Percentiles rank a stretch among this genome's conserved stretches.
phyloP scores from a whole-genome alignment of 2,329 filamentous ascomycete species.

The Arthrobotrys conoides region DNA sequence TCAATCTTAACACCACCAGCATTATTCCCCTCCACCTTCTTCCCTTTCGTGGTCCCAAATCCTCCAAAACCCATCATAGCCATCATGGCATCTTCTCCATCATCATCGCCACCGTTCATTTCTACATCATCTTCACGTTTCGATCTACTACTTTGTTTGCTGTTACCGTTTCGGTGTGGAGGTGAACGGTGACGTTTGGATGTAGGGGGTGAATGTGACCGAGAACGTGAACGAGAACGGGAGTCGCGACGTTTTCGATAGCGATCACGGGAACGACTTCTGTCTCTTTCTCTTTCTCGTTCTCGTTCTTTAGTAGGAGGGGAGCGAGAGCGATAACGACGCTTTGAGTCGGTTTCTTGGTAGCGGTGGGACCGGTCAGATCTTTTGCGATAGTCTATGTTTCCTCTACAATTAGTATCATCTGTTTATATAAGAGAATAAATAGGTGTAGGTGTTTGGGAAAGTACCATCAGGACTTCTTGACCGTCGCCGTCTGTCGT shows the following conservation, averaged over 20 bases:
- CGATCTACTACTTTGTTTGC: constrained; percentile 34
- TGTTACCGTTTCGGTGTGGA: constrained; percentile 4
- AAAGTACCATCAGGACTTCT: constrained; percentile 49
- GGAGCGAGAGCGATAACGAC: constrained; percentile 43
- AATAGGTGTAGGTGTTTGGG: background rate
- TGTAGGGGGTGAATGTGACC: constrained; percentile 20
- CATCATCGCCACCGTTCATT: constrained; percentile 71
- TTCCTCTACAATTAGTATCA: background rate
- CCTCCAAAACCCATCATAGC: constrained; percentile 90
- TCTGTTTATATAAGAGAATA: background rate
- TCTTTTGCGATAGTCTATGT: constrained; percentile 33
- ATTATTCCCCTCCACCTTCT: constrained; percentile 88
- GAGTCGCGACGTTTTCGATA: constrained; percentile 27
- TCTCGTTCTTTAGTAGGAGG: constrained; percentile 8
- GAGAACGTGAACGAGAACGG: constrained; percentile 31
- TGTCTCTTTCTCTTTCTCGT: constrained; percentile 1
- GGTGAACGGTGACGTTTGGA: constrained; percentile 31
- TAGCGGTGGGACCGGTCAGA: constrained; percentile 35
- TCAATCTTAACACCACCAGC: constrained; percentile 86
- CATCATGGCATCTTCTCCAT: constrained; percentile 81
- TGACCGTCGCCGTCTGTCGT: constrained; percentile 40
- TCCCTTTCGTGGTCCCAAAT: constrained; percentile 90
- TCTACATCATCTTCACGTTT: constrained; percentile 68
- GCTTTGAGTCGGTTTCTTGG: constrained; percentile 22
- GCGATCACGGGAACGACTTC: constrained; percentile 12